These are phyloP conservation scores for Russula griseocarnosa DNA, from an alignment of 768 basidiomycete genomes.

Conservation along the genomic window DNA sequence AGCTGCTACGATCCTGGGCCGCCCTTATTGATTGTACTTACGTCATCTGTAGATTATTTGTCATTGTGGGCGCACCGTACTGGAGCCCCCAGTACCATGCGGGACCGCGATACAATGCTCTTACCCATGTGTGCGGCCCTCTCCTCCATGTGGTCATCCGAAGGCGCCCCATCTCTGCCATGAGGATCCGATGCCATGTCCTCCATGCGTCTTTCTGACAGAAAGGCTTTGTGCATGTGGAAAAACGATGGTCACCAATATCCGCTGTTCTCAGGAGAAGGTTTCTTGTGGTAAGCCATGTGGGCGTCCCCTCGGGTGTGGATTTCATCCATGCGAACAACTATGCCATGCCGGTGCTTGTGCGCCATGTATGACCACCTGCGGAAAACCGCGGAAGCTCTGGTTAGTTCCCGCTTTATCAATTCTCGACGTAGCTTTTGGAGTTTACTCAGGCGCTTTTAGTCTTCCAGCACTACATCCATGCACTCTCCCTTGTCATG, in stretches of 20 bases:
- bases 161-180: conserved; percentile 79
- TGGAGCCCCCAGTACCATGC: conserved; percentile 87
- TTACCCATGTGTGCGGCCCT: conserved; percentile 72
- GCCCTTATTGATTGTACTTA: neutral
- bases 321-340: conserved; percentile 83
- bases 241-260: conserved; percentile 73
- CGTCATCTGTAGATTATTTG: conserved; percentile 58
- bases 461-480: conserved; percentile 71
- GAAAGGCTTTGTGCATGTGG: conserved; percentile 84
- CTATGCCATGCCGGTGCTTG: conserved; percentile 82
- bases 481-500: conserved; percentile 78
- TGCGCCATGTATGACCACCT: conserved; percentile 68
- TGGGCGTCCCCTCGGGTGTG: conserved; percentile 76
- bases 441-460: neutral
- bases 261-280: conserved; percentile 80
- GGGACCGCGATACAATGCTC: conserved; percentile 74
- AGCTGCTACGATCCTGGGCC: neutral
- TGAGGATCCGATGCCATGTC: conserved; percentile 63
- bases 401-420: conserved; percentile 50
- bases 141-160: conserved; percentile 79
- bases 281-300: conserved; percentile 84
- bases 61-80: conserved; percentile 76
- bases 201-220: conserved; percentile 82
- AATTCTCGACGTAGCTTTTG: neutral
- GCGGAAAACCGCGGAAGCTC: conserved; percentile 81